A percentile compares a stretch with the other conserved stretches of the same genome.
Conservation (phyloP, 768 basidiomycete species). For the Serendipita indica region DNA sequence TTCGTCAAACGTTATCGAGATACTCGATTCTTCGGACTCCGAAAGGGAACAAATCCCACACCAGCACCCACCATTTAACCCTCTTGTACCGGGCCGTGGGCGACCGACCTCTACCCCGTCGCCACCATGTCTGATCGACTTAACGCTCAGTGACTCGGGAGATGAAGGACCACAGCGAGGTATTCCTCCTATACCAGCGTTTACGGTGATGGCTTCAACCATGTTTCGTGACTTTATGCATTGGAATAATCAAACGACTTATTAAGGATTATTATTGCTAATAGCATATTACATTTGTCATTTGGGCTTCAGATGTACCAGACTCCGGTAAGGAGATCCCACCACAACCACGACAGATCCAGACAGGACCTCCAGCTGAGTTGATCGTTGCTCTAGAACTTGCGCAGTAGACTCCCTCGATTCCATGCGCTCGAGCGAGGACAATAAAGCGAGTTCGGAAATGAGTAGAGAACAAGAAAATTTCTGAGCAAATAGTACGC, state of each 20-base stretch:
- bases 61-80: conserved; percentile 29
- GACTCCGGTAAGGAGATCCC: conserved; percentile 4
- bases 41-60: conserved; percentile 66
- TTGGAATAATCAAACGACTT: no score
- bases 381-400: background rate
- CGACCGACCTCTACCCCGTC: conserved; percentile 16
- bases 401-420: conserved; percentile 6
- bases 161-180: conserved; percentile 34
- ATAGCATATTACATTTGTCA: no score
- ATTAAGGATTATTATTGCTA: no score
- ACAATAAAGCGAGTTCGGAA: conserved; percentile 9
- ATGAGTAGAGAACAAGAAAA: conserved; percentile 2
- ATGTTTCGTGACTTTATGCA: no score
- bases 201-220: no score
- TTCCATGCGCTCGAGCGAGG: background rate
- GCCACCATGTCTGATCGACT: conserved; percentile 55
- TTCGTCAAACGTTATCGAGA: conserved; percentile 51
- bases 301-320: no score
- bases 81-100: background rate
- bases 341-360: background rate
- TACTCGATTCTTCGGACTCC: conserved; percentile 37
- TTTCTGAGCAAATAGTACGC: background rate
- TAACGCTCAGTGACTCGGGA: conserved; percentile 59
- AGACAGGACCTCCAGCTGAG: conserved; percentile 6
- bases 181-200: background rate